Evolutionary conservation across 495 filamentous ascomycete genomes (phyloP).

Genomic region (Aspergillus homomorphus): DNA sequence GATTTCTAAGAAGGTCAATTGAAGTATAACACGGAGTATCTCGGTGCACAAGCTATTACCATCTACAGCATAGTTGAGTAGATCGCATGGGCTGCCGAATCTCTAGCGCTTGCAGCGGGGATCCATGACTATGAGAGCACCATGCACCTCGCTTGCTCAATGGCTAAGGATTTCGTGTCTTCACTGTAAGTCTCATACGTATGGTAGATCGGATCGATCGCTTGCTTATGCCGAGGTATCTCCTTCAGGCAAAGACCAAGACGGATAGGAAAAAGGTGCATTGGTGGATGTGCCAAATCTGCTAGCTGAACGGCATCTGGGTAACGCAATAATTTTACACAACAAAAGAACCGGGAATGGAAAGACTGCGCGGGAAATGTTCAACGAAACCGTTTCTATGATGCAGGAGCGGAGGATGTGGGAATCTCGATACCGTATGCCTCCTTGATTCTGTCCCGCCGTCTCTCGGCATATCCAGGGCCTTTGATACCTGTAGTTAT

Average conservation of each 20-base stretch:
- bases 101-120: background rate
- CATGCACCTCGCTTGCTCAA: background rate
- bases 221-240: background rate
- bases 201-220: background rate
- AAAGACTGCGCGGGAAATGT: constrained; percentile 17
- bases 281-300: constrained; percentile 28
- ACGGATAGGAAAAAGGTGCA: constrained; percentile 16
- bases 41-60: background rate
- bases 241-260: background rate
- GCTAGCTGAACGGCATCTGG: constrained; percentile 37
- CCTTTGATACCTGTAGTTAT: constrained; percentile 65
- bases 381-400: constrained; percentile 34
- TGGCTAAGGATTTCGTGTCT: too few relatives aligned
- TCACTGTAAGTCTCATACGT: background rate
- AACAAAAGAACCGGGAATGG: constrained; percentile 25
- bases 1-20: background rate
- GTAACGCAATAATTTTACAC: constrained; percentile 45
- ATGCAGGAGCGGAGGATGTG: constrained; percentile 37
- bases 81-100: background rate
- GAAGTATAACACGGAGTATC: background rate
- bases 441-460: constrained; percentile 78
- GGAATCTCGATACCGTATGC: constrained; percentile 85
- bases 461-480: constrained; percentile 83
- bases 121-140: too few relatives aligned
- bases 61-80: background rate